Conservation (phyloP, 192 early-diverging fungal genomes). For the Borealophlyctis nickersoniae region DNA sequence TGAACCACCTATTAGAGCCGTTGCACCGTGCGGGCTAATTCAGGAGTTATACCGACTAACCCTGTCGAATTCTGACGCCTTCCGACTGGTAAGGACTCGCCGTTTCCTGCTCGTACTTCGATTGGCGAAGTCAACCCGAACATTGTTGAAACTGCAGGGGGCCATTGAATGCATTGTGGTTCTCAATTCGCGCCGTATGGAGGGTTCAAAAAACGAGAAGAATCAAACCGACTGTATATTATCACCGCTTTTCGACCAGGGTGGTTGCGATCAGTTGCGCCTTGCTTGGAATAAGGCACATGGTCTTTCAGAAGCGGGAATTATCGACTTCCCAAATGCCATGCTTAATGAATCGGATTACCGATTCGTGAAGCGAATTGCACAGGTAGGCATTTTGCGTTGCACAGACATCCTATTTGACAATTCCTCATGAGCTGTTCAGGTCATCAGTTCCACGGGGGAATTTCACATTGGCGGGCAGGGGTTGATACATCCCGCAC, state of each 20-base stretch:
- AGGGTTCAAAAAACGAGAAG: slow-evolving; percentile 10
- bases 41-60: slow-evolving; percentile 23
- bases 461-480: too few relatives aligned
- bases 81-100: slow-evolving; percentile 19
- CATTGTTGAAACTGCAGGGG: slow-evolving; percentile 26
- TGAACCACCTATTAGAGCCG: slow-evolving; percentile 27
- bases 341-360: slow-evolving; percentile 24
- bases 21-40: slow-evolving; percentile 26
- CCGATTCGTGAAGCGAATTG: slow-evolving; percentile 32
- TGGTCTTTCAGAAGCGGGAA: background rate
- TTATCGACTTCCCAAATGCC: slow-evolving; percentile 8
- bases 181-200: slow-evolving; percentile 28
- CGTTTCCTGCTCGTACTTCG: background rate
- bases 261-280: slow-evolving; percentile 4
- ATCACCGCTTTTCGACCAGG: slow-evolving; percentile 17
- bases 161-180: slow-evolving; percentile 52
- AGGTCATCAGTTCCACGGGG: too few relatives aligned
- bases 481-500: too few relatives aligned
- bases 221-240: slow-evolving; percentile 2
- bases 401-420: too few relatives aligned
- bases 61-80: slow-evolving; percentile 18
- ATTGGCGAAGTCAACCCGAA: background rate
- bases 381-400: too few relatives aligned
- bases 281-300: slow-evolving; percentile 13
- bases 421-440: too few relatives aligned